phyloP scores from a whole-genome alignment of 441 rosid genomes.

The Populus trichocarpa region DNA sequence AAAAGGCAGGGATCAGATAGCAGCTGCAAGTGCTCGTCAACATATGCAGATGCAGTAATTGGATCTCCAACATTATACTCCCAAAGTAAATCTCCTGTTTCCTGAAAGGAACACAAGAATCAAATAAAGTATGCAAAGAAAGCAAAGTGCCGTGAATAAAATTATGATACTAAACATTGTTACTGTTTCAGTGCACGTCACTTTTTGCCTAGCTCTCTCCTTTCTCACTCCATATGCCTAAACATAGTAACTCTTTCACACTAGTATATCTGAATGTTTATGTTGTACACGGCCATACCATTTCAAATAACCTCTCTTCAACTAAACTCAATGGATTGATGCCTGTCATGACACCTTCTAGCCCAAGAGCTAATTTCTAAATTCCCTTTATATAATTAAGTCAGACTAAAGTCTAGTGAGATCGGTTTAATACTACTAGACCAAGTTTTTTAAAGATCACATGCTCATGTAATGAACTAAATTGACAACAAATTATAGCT shows the following conservation, averaged over 20 bases:
- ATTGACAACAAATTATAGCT: neutral
- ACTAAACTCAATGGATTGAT: neutral
- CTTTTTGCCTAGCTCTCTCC: neutral
- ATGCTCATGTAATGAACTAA: neutral
- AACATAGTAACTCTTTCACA: neutral
- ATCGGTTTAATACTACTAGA: neutral
- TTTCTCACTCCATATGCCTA: neutral
- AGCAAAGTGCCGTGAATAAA: neutral
- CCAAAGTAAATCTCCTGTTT: conserved; percentile 64
- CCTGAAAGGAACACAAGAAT: conserved; percentile 44
- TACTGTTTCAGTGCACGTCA: neutral
- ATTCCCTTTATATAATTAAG: neutral
- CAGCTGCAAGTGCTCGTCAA: conserved; percentile 76
- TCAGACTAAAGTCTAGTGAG: neutral
- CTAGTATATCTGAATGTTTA: neutral
- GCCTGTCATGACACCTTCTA: neutral
- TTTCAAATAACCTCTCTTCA: neutral
- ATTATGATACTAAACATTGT: neutral
- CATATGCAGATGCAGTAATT: conserved; percentile 79
- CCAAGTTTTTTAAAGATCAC: neutral
- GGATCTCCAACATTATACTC: conserved; percentile 66
- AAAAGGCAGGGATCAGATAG: conserved; percentile 30
- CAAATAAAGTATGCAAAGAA: neutral
- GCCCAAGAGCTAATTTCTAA: neutral
- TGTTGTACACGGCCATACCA: neutral